These are phyloP conservation scores for Botrytis paeoniae DNA, from an alignment of 2,329 filamentous ascomycete species.

Conservation along the genomic window DNA sequence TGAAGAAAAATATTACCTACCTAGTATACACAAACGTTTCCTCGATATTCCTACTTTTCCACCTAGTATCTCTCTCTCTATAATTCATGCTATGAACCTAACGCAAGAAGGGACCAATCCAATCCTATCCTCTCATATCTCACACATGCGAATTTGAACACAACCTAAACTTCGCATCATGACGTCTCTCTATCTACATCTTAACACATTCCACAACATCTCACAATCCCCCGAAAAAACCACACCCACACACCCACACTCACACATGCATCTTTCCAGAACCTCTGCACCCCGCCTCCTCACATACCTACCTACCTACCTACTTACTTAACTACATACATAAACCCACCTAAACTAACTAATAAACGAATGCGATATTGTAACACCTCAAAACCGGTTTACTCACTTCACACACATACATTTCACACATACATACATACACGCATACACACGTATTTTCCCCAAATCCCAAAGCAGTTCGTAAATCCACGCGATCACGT, in stretches of 20 bases:
- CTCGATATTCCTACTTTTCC: no score
- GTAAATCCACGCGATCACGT: not conserved
- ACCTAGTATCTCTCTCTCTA: no score
- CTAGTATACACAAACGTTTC: no score
- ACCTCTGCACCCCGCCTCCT: not conserved
- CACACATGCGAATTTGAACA: no score
- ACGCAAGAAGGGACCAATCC: no score
- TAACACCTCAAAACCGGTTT: not conserved
- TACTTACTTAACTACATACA: not conserved
- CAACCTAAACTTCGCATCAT: no score
- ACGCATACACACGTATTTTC: not conserved
- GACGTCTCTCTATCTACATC: no score
- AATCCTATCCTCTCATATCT: no score
- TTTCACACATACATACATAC: no score
- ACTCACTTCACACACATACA: not conserved
- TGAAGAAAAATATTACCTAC: no score
- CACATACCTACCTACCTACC: not conserved
- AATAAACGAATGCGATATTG: not conserved
- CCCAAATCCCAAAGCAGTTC: not conserved
- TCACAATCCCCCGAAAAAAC: not conserved
- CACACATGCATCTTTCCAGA: not conserved
- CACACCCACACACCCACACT: no score
- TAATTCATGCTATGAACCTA: no score
- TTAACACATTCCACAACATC: not conserved
- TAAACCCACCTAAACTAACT: not conserved